Percentiles rank a stretch among this genome's conserved stretches.
These are phyloP conservation scores for Microstegium vimineum DNA, from an alignment of 176 grass and related monocot genomes.

Conservation along the genomic window DNA sequence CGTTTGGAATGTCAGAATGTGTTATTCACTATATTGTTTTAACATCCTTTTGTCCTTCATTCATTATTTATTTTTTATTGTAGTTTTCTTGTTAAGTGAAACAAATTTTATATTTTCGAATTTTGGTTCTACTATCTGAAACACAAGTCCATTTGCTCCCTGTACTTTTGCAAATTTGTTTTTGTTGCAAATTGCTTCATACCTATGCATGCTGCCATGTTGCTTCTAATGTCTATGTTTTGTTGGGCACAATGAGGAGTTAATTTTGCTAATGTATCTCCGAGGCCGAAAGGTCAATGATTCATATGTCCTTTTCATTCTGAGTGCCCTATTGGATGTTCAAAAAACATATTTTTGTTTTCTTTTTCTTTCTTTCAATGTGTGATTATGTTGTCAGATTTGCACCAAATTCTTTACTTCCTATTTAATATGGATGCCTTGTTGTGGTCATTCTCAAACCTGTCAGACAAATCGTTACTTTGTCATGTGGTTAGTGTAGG, in stretches of 20 bases:
- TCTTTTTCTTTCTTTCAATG: not conserved
- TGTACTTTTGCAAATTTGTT: not conserved
- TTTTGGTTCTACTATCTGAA: not conserved
- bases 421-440: not conserved
- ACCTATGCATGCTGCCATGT: not conserved
- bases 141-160: too few species aligned
- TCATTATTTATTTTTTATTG: not conserved
- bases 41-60: not conserved
- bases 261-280: conserved; percentile 39
- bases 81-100: not conserved
- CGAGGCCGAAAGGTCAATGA: conserved; percentile 21
- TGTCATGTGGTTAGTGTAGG: too few species aligned
- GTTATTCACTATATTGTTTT: not conserved
- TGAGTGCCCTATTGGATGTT: conserved; percentile 5
- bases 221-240: not conserved
- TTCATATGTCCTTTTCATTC: conserved; percentile 41
- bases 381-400: not conserved
- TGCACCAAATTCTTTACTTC: not conserved
- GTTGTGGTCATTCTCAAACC: not conserved
- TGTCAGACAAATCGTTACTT: not conserved
- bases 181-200: not conserved
- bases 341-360: not conserved
- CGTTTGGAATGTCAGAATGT: not conserved
- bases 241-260: conserved; percentile 24
- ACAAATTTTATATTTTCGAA: not conserved